A percentile compares a stretch with the other conserved stretches of the same genome.
phyloP scores from a whole-genome alignment of 2,329 filamentous ascomycete species.

The Alternaria tenuissima region DNA sequence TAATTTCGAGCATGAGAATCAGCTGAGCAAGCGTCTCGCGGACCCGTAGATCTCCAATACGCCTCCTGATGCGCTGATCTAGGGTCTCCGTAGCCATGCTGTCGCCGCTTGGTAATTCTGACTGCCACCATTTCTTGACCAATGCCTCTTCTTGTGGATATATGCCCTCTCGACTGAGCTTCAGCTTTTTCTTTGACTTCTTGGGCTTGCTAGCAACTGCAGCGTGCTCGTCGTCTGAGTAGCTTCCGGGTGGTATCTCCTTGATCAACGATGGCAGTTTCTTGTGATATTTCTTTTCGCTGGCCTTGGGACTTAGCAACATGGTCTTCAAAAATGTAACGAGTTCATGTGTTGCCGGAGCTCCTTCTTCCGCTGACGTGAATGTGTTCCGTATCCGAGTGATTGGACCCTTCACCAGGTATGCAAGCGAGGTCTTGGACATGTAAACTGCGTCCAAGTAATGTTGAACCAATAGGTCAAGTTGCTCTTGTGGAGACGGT shows the following conservation, averaged over 20 bases:
- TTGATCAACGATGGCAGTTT: constrained; percentile 71
- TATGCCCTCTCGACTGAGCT: constrained; percentile 71
- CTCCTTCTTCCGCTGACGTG: constrained; percentile 67
- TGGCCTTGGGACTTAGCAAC: constrained; percentile 69
- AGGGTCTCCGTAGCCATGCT: constrained; percentile 42
- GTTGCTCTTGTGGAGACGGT: constrained; percentile 53
- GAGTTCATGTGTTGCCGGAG: constrained; percentile 69
- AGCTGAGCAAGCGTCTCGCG: constrained; percentile 83
- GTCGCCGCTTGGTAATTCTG: constrained; percentile 51
- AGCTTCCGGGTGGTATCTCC: constrained; percentile 58
- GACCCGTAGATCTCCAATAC: constrained; percentile 72
- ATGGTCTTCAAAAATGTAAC: constrained; percentile 74
- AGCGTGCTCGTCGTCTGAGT: constrained; percentile 54
- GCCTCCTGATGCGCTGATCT: constrained; percentile 65
- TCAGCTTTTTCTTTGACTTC: constrained; percentile 57
- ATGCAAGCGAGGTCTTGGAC: constrained; percentile 75
- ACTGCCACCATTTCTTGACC: constrained; percentile 74
- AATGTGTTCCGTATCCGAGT: constrained; percentile 78
- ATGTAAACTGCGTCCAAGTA: constrained; percentile 58
- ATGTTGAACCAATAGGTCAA: constrained; percentile 58
- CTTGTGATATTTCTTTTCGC: constrained; percentile 83
- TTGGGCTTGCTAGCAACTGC: constrained; percentile 48
- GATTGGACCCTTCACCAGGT: constrained; percentile 83
- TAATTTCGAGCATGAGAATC: constrained; percentile 78
- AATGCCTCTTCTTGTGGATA: constrained; percentile 72